phyloP scores from a whole-genome alignment of 306 rosid species.

The Malus sieversii region DNA sequence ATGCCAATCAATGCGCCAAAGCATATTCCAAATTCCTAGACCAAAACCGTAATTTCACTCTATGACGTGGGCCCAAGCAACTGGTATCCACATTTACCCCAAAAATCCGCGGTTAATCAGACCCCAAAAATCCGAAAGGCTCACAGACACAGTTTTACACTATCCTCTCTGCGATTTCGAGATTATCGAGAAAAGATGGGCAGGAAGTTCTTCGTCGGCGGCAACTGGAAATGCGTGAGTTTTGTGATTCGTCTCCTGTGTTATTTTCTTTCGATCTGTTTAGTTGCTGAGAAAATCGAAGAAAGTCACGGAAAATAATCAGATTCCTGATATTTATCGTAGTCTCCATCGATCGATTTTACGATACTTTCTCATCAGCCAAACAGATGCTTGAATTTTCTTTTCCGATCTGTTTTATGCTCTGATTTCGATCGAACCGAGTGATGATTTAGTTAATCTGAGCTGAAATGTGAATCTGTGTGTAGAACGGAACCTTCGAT shows the following conservation, averaged over 20 bases:
- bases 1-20: background rate
- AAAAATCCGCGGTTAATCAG: background rate
- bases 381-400: background rate
- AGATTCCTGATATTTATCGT: background rate
- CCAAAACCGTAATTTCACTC: background rate
- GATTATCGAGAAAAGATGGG: slow-evolving; percentile 25
- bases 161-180: background rate
- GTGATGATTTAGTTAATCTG: background rate
- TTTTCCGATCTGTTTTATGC: background rate
- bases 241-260: background rate
- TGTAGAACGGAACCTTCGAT: slow-evolving; percentile 71
- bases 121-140: background rate
- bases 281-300: background rate
- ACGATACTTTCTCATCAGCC: background rate
- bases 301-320: background rate
- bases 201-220: slow-evolving; percentile 48
- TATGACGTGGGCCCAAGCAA: background rate
- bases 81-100: background rate
- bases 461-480: background rate
- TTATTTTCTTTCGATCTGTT: background rate
- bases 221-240: slow-evolving; percentile 59
- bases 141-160: background rate
- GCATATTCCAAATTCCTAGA: slow-evolving; percentile 1
- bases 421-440: background rate
- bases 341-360: background rate